These are phyloP conservation scores for Arthrobotrys pseudoclavata DNA, from an alignment of 2,329 filamentous ascomycete genomes.

Conservation along the genomic window DNA sequence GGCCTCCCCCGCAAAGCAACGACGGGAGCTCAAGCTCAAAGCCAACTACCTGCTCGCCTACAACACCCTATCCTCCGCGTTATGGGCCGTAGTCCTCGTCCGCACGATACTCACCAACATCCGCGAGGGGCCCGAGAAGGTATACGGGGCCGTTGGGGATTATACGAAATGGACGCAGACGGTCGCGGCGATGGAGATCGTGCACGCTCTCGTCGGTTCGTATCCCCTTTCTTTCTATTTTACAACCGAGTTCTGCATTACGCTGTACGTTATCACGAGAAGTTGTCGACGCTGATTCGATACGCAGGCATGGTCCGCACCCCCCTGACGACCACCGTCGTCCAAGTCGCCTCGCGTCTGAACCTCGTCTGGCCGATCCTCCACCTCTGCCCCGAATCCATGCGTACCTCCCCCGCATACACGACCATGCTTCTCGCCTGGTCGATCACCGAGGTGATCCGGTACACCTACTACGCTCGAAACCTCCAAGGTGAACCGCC, in stretches of 20 bases:
- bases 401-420: slow-evolving; percentile 76
- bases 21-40: slow-evolving; percentile 49
- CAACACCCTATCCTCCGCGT: slow-evolving; percentile 81
- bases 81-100: slow-evolving; percentile 83
- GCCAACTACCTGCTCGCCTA: slow-evolving; percentile 82
- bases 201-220: slow-evolving; percentile 79
- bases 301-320: slow-evolving; percentile 82
- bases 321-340: slow-evolving; percentile 83
- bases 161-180: slow-evolving; percentile 87
- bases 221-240: neutral
- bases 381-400: slow-evolving; percentile 76
- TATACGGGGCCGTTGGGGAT: slow-evolving; percentile 75
- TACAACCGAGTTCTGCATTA: neutral
- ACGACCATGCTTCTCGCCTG: slow-evolving; percentile 86
- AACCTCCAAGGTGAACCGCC: slow-evolving; percentile 76
- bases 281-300: neutral
- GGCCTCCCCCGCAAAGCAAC: slow-evolving; percentile 46
- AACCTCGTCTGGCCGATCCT: slow-evolving; percentile 90
- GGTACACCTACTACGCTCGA: slow-evolving; percentile 91
- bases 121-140: slow-evolving; percentile 71
- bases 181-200: slow-evolving; percentile 82
- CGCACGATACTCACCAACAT: slow-evolving; percentile 74
- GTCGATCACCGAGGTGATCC: slow-evolving; percentile 90
- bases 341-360: slow-evolving; percentile 90
- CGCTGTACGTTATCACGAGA: neutral